Percentiles rank a stretch among this genome's conserved stretches.
phyloP scores from a whole-genome alignment of 352 stramenopile genomes.

The Phytopythium cucurbitacearum region DNA sequence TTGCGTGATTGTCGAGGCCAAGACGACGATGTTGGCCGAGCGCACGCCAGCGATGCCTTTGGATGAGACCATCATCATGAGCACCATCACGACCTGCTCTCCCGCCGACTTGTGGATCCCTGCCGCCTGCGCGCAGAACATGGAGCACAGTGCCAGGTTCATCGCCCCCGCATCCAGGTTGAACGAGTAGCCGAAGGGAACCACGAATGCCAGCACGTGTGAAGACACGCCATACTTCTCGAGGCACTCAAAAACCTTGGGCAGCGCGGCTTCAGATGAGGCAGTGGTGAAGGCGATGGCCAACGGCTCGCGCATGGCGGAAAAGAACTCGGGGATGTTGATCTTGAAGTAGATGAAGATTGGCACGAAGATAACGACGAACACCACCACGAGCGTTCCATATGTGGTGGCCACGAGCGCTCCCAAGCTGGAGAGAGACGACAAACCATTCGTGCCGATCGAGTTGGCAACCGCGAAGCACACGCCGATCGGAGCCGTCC shows the following conservation, averaged over 20 bases:
- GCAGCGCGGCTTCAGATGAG: constrained; percentile 48
- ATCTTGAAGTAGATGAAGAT: constrained; percentile 47
- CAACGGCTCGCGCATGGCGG: constrained; percentile 42
- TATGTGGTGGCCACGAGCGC: constrained; percentile 44
- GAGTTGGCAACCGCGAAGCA: constrained; percentile 52
- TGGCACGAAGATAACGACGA: constrained; percentile 37
- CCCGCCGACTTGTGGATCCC: constrained; percentile 42
- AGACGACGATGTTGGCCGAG: constrained; percentile 39
- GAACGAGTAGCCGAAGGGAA: constrained; percentile 65
- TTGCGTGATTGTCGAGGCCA: constrained; percentile 39
- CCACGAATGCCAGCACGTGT: constrained; percentile 49
- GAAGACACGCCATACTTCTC: constrained; percentile 44
- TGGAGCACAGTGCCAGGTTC: constrained; percentile 38
- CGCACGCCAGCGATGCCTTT: constrained; percentile 51
- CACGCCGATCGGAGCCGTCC: constrained; percentile 50
- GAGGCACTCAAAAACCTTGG: constrained; percentile 55
- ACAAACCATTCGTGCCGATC: constrained; percentile 45
- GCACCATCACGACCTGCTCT: constrained; percentile 57
- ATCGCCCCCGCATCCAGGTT: constrained; percentile 54
- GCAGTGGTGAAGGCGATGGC: constrained; percentile 63
- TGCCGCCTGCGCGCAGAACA: constrained; percentile 55
- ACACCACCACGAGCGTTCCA: constrained; percentile 43
- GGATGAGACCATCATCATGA: constrained; percentile 61
- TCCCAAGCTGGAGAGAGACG: constrained; percentile 27
- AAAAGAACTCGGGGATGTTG: constrained; percentile 35